These are phyloP conservation scores for Aspergillus biplanus DNA, from an alignment of 495 filamentous ascomycete genomes.

Conservation along the genomic window DNA sequence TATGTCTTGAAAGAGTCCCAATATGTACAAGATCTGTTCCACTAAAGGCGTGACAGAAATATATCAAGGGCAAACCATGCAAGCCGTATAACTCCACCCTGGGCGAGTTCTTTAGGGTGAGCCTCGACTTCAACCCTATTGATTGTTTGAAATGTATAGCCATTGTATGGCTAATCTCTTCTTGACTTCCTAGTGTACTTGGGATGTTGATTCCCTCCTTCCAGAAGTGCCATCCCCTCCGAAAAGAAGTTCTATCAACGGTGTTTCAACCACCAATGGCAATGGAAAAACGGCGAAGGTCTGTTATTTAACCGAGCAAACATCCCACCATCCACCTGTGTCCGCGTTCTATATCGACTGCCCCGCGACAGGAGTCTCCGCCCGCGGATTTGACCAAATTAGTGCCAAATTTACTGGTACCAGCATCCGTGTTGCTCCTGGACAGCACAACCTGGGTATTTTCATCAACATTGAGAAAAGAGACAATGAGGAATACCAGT, in stretches of 20 bases:
- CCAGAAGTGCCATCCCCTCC: conserved; percentile 50
- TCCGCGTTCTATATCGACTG: conserved; percentile 96
- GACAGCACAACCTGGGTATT: conserved; percentile 92
- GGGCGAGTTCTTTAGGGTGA: conserved; percentile 95
- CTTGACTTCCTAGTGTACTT: conserved; percentile 69
- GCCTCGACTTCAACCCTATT: conserved; percentile 19
- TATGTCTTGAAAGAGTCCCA: conserved; percentile 36
- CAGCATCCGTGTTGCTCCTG: conserved; percentile 86
- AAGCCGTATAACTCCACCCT: conserved; percentile 98
- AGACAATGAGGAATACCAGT: conserved; percentile 86
- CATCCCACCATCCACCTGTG: conserved; percentile 97
- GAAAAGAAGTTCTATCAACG: conserved; percentile 42
- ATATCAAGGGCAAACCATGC: conserved; percentile 96
- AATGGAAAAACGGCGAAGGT: conserved; percentile 68
- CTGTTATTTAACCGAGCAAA: conserved; percentile 95
- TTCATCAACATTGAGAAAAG: conserved; percentile 84
- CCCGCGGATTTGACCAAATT: conserved; percentile 91
- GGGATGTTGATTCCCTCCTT: conserved; percentile 78
- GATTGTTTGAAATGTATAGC: background rate
- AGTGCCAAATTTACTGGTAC: conserved; percentile 98
- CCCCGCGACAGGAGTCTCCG: conserved; percentile 85
- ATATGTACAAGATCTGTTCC: background rate
- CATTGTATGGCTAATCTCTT: conserved; percentile 13
- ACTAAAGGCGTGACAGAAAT: conserved; percentile 64
- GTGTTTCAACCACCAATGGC: conserved; percentile 32